Conservation (phyloP, 805 yeast genomes). For the Candida patagonica region DNA sequence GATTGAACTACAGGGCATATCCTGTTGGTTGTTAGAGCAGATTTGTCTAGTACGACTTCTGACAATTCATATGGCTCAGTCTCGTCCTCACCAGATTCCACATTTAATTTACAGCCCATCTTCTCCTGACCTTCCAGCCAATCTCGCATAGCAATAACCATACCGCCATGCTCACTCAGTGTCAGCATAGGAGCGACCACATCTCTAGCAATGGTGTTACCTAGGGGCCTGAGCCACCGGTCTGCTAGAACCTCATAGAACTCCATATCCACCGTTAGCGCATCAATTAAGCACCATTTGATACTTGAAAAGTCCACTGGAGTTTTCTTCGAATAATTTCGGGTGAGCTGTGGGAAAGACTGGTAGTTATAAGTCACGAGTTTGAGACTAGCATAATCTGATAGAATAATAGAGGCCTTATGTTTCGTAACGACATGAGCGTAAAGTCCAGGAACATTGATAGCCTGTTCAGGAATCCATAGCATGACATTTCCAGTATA, state of each 20-base stretch:
- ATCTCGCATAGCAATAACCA: conserved; percentile 84
- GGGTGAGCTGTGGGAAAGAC: conserved; percentile 73
- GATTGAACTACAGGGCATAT: conserved; percentile 36
- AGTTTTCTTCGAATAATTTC: conserved; percentile 66
- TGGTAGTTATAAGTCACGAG: conserved; percentile 90
- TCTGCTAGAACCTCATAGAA: conserved; percentile 82
- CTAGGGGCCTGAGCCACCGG: conserved; percentile 84
- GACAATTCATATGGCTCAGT: conserved; percentile 40
- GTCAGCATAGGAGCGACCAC: conserved; percentile 86
- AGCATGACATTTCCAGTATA: conserved; percentile 76
- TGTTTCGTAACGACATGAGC: conserved; percentile 69
- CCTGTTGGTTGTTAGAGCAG: conserved; percentile 60
- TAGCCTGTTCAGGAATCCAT: conserved; percentile 66
- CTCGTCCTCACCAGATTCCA: conserved; percentile 28
- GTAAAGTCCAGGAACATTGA: conserved; percentile 77
- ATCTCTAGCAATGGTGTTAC: conserved; percentile 64
- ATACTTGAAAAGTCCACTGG: conserved; percentile 71
- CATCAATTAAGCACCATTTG: conserved; percentile 83
- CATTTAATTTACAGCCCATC: conserved; percentile 36
- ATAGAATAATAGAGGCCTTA: conserved; percentile 63
- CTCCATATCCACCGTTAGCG: conserved; percentile 86
- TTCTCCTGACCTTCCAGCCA: conserved; percentile 71
- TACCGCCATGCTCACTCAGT: conserved; percentile 90
- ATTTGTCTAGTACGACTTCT: conserved; percentile 63
- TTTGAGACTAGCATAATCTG: conserved; percentile 83